Conservation (phyloP, 2,329 filamentous ascomycete genomes). For the Venturia oleaginea region DNA sequence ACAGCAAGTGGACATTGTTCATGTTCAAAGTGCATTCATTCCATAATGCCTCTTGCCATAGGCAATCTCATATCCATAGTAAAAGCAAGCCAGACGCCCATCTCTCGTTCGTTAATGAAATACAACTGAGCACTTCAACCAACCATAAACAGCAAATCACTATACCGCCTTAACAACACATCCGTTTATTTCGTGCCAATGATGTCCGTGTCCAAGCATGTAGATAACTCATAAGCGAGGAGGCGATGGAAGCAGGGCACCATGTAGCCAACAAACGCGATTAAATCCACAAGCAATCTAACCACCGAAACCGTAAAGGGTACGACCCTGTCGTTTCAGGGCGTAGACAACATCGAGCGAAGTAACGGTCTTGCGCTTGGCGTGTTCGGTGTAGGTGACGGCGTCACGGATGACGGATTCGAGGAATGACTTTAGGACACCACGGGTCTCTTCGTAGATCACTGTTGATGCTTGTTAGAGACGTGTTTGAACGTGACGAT, state of each 20-base stretch:
- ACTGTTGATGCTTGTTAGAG: conserved; percentile 32
- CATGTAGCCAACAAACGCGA: not conserved
- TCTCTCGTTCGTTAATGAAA: not conserved
- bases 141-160: not conserved
- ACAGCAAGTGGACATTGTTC: not conserved
- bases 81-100: not conserved
- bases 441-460: conserved; percentile 73
- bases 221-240: not conserved
- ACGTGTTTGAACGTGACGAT: not conserved
- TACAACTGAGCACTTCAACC: not conserved
- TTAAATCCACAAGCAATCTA: conserved; percentile 38
- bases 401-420: conserved; percentile 68
- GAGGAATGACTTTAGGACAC: conserved; percentile 70
- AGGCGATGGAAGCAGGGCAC: not conserved
- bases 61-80: not conserved
- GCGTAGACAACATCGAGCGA: conserved; percentile 57
- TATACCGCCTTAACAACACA: not conserved
- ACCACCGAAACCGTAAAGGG: conserved; percentile 85
- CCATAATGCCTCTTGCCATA: not conserved
- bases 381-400: conserved; percentile 71
- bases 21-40: conserved; percentile 2
- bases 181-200: not conserved
- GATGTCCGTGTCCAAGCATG: not conserved
- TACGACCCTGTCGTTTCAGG: conserved; percentile 56
- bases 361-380: conserved; percentile 72